Evolutionary conservation across 208 protist species (phyloP), one percentile per base, ranked within the genome.

Genomic region (Angomonas deanei): DNA sequence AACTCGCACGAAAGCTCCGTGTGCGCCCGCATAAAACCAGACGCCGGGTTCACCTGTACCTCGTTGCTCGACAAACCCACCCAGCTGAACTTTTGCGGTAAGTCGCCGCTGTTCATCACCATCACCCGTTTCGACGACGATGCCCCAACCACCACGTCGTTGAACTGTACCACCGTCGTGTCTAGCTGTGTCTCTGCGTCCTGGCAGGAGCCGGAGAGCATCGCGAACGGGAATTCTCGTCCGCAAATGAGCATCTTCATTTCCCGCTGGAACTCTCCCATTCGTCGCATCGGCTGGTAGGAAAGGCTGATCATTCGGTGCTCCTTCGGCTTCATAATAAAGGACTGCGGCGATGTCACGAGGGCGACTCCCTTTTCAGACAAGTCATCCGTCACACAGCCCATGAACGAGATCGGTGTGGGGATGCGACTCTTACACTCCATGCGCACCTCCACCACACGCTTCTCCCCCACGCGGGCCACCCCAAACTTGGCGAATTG

Each of bases 91-190:
- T 86, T 84, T 61, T 96, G 88, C 13, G 89, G 80, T 30, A 98
- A 82, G 72, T 99, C 97, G 39, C 97, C 97, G 57, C 86, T 96
- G 78, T 99, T 99, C 68, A 98, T 84, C 36, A 99, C 86, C 31
- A 93, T 69, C 36, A 98, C 70, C 11, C 77, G 74, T 1, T 85
- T 73, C 24, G 80, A 89, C 11, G 88, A 64, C 0, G 78, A 70
- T 26, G 86, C 79, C 38, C 92, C 84, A 39, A 88, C 55, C 6
- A 98, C 92, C 24, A 98, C 88, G 61, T 97, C 80, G 39, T 88
- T 86, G 78, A 99, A 99, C 19, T 80, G 62, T 6, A 98, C 55
- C 53, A 70, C 78, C 31, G 83, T 75, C 27, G 77, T 84, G 74
- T 99, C 96, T 13, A 98, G 79, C 68, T 98, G 92, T 23, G 98